Percentiles rank a stretch among this genome's conserved stretches.
These are phyloP conservation scores for Ustilago crameri DNA, from an alignment of 1,284 basidiomycete genomes.

Conservation along the genomic window DNA sequence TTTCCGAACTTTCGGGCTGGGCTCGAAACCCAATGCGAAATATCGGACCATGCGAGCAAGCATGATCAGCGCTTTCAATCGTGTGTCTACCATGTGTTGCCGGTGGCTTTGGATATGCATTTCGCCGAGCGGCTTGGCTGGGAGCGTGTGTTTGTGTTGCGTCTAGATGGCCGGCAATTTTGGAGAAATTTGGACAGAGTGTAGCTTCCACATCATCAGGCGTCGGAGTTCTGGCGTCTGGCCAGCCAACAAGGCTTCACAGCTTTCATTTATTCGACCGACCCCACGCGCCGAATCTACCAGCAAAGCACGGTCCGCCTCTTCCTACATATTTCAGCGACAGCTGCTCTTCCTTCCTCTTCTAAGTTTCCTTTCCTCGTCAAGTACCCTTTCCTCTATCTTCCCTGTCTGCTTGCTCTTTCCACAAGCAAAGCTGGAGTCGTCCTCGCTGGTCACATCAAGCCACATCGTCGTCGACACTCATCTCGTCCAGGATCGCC, in stretches of 20 bases:
- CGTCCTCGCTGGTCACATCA: too few relatives aligned
- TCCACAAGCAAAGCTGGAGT: not conserved
- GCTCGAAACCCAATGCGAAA: too few relatives aligned
- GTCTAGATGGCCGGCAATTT: too few relatives aligned
- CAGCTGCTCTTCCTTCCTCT: not conserved
- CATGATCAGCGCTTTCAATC: too few relatives aligned
- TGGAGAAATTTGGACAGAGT: not conserved
- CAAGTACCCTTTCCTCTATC: conserved; percentile 4
- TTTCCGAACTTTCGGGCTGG: too few relatives aligned
- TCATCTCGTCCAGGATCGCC: not conserved
- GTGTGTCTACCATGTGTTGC: too few relatives aligned
- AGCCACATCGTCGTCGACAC: not conserved
- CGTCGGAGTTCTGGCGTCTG: conserved; percentile 23
- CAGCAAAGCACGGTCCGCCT: conserved; percentile 33
- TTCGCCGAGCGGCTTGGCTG: too few relatives aligned
- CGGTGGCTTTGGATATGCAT: too few relatives aligned
- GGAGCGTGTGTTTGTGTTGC: too few relatives aligned
- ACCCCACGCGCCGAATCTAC: conserved; percentile 7
- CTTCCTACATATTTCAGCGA: conserved; percentile 11
- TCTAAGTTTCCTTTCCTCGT: not conserved
- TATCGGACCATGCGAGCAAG: too few relatives aligned
- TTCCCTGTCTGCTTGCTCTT: not conserved
- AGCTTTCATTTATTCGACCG: not conserved
- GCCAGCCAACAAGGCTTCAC: not conserved
- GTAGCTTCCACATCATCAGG: conserved; percentile 39